Conservation (phyloP, 2,329 filamentous ascomycete genomes). For the Plenodomus lindquistii region DNA sequence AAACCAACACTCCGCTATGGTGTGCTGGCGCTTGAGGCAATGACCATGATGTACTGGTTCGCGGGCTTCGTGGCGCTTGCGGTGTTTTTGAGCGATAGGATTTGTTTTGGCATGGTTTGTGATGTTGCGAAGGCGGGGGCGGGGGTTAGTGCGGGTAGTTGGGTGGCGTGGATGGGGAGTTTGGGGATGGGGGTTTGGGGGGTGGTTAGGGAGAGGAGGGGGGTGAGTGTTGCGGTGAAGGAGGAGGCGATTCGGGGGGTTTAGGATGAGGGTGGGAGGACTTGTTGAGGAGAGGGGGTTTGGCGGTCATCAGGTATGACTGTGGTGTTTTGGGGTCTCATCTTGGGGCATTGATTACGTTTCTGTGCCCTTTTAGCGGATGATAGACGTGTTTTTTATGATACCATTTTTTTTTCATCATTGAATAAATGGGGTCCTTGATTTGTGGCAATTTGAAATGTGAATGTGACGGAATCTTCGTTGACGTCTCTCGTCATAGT, state of each 20-base stretch:
- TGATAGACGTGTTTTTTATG: not conserved
- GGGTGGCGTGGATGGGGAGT: conserved; percentile 54
- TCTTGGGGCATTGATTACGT: not conserved
- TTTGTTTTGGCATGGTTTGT: conserved; percentile 61
- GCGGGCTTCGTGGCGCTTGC: conserved; percentile 79
- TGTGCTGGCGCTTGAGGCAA: conserved; percentile 67
- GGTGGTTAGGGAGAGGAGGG: conserved; percentile 27
- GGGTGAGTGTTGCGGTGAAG: conserved; percentile 20
- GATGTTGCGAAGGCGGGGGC: conserved; percentile 64
- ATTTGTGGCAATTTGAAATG: too few species aligned
- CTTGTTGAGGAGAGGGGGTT: not conserved
- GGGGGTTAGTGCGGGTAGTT: conserved; percentile 69
- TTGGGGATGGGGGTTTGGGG: conserved; percentile 33
- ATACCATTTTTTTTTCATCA: not conserved
- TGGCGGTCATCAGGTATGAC: conserved; percentile 28
- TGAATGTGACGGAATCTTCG: too few species aligned
- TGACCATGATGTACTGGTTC: conserved; percentile 90
- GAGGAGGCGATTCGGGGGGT: conserved; percentile 49
- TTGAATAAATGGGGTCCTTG: too few species aligned
- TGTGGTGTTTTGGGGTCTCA: conserved; percentile 5
- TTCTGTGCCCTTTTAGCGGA: not conserved
- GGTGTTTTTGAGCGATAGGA: conserved; percentile 62
- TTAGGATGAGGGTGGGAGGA: conserved; percentile 15
- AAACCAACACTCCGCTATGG: conserved; percentile 60
- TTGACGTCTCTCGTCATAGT: too few species aligned